A percentile compares a stretch with the other conserved stretches of the same genome.
Evolutionary conservation across 352 stramenopile genomes (phyloP).

Genomic region (Elongisporangium undulatum): DNA sequence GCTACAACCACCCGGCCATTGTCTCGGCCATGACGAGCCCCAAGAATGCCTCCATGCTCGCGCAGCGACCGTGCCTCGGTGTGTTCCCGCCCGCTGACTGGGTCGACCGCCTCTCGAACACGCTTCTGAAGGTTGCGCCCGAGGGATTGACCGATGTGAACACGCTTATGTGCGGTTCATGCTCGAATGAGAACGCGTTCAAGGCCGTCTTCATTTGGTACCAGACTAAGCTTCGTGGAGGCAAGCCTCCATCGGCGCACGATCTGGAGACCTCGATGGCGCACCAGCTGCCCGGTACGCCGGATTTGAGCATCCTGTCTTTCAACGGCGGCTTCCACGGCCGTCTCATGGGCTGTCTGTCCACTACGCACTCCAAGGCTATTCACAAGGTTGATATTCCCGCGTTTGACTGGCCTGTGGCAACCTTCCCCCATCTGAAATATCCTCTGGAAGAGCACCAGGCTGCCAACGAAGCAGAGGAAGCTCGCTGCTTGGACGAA

Average conservation of each 20-base stretch:
- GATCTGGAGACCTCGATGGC: slow-evolving; percentile 72
- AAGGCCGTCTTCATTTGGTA: slow-evolving; percentile 89
- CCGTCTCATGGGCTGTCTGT: slow-evolving; percentile 71
- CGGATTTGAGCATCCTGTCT: slow-evolving; percentile 76
- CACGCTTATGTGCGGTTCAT: slow-evolving; percentile 86
- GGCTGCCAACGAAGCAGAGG: slow-evolving; percentile 60
- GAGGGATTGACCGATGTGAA: slow-evolving; percentile 61
- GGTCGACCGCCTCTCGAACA: slow-evolving; percentile 62
- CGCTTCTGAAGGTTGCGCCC: slow-evolving; percentile 53
- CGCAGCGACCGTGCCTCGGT: slow-evolving; percentile 69
- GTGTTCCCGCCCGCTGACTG: slow-evolving; percentile 76
- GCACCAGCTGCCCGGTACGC: slow-evolving; percentile 61
- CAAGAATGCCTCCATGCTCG: slow-evolving; percentile 61
- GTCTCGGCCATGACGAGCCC: slow-evolving; percentile 53
- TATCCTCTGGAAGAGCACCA: slow-evolving; percentile 66
- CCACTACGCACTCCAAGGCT: slow-evolving; percentile 80
- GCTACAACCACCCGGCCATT: slow-evolving; percentile 85
- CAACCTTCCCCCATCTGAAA: slow-evolving; percentile 57
- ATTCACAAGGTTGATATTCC: slow-evolving; percentile 87
- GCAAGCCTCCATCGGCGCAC: slow-evolving; percentile 42
- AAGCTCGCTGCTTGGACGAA: slow-evolving; percentile 62
- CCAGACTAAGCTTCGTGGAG: slow-evolving; percentile 64
- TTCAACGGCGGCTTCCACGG: slow-evolving; percentile 83
- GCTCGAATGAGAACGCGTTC: slow-evolving; percentile 85
- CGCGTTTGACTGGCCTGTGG: slow-evolving; percentile 80